Conservation (phyloP, 139 green algal species). For the Tetradesmus lagerheimii region DNA sequence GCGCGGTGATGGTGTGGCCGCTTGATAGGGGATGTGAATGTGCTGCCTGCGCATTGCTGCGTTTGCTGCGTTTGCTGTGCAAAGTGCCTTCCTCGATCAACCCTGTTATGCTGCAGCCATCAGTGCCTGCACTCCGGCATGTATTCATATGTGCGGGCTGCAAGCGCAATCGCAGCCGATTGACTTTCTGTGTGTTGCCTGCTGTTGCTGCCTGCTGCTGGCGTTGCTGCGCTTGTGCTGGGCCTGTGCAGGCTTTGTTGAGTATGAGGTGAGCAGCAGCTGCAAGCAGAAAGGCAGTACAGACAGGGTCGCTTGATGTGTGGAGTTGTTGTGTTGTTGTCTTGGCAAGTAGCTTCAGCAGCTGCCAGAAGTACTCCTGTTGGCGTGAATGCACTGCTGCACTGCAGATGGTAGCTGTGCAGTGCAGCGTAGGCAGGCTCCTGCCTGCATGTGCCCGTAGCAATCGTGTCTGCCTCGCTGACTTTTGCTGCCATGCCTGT, state of each 20-base stretch:
- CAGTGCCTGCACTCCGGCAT: neutral
- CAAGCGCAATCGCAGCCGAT: neutral
- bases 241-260: slow-evolving; percentile 27
- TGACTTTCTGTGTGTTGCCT: neutral
- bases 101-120: neutral
- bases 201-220: slow-evolving; percentile 4
- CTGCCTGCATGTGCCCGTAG: too few species aligned
- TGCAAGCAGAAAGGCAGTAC: too few species aligned
- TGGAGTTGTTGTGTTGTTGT: slow-evolving; percentile 8
- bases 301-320: too few species aligned
- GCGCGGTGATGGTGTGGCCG: neutral
- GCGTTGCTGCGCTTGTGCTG: too few species aligned
- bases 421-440: too few species aligned
- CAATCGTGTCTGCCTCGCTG: neutral
- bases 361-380: too few species aligned
- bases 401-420: too few species aligned
- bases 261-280: slow-evolving; percentile 26
- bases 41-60: neutral
- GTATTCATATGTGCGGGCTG: too few species aligned
- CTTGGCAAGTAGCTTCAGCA: neutral
- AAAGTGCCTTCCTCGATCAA: neutral
- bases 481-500: neutral
- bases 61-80: too few species aligned
- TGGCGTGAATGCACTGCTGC: too few species aligned
- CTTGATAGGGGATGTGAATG: neutral